Evolutionary conservation across 2,329 filamentous ascomycete species (phyloP), one percentile per base, ranked within the genome.

Genomic region (Cercospora sp.): DNA sequence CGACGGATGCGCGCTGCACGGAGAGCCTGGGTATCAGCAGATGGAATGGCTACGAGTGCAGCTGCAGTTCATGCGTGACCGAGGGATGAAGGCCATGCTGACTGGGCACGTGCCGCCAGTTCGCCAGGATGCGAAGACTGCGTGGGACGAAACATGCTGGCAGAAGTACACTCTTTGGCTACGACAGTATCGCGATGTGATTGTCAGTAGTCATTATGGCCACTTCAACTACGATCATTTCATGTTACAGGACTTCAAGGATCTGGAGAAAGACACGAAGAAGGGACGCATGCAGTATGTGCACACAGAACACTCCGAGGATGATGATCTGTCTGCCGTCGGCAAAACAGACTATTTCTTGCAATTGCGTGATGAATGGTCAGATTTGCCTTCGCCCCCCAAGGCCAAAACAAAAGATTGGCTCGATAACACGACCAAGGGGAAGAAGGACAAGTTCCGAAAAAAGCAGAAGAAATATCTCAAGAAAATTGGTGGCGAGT

Each of bases 141-240:
- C 88, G 69, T 99, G 95, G 95, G 93, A 97, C 73, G 94, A 98
- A 83, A 93, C 91, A 0, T 99, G 95, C 81, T 99, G 94, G 94
- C 94, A 97, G 78, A 97, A 97, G 78, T 99, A 97, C 80, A 91
- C 93, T 0, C 82, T 98, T 3, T 98, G 94, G 93, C 82, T 94
- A 75, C 87, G 89, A 73, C 93, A 96, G 78, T 99, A 93, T 79
- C 91, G 95, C 36, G 95, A 99, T 78, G 90, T 99, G 42, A 85
- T 99, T 20, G 85, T 94, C 20, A 89, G 87, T 12, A 89, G 88
- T 28, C 77, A 97, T 5, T 99, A 91, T 76, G 95, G 94, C 1
- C 95, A 99, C 78, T 98, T 99, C 95, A 99, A 99, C 76, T 91
- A 97, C 72, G 95, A 99, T 75, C 95, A 99, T 79, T 99, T 99